Conservation (phyloP, 768 basidiomycete genomes). For the Serendipita vermifera region DNA sequence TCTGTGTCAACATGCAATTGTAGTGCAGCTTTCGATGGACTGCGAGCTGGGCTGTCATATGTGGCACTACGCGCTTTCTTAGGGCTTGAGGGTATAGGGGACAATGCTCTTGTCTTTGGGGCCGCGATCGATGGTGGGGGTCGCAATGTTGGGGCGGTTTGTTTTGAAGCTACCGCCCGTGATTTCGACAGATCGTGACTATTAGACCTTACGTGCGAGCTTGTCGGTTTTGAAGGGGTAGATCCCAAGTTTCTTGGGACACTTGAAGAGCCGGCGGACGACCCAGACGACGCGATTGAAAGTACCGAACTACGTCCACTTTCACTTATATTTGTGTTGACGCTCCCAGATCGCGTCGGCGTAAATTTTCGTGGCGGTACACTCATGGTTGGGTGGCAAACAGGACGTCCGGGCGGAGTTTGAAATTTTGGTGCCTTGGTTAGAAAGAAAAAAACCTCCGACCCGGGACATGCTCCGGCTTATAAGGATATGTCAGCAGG, state of each 20-base stretch:
- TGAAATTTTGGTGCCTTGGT: neutral
- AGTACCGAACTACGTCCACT: conserved; percentile 1
- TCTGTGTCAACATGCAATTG: conserved; percentile 1
- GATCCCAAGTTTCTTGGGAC: neutral
- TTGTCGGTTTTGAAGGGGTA: neutral
- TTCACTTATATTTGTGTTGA: neutral
- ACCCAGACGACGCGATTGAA: neutral
- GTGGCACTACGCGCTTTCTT: neutral
- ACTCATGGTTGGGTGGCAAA: neutral
- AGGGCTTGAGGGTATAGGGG: neutral
- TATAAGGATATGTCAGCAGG: no score
- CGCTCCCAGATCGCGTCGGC: neutral
- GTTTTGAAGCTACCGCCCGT: neutral
- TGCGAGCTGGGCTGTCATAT: neutral
- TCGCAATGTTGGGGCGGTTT: neutral
- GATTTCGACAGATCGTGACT: neutral
- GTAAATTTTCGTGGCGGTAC: neutral
- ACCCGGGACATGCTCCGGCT: no score
- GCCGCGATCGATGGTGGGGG: neutral
- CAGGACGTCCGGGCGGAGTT: neutral
- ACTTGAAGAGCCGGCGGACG: neutral
- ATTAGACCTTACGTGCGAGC: neutral
- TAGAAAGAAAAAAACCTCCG: neutral
- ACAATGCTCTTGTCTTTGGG: neutral
- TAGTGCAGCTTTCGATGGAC: neutral